Evolutionary conservation across 116 monocot species (phyloP).

Genomic region (Papilionanthe hybrid): DNA sequence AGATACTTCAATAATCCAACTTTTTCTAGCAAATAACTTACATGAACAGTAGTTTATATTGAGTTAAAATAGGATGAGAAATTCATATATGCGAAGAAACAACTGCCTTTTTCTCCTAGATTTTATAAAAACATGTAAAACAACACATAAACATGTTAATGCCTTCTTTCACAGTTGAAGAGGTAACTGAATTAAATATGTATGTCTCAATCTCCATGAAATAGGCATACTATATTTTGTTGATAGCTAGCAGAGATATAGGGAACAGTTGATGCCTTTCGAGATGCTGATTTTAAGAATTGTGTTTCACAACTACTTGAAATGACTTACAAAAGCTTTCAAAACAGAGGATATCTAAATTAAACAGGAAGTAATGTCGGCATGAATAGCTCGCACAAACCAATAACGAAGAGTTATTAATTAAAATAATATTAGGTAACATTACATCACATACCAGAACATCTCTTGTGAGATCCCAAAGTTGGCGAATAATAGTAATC

Average conservation of each 20-base stretch:
- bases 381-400: not conserved
- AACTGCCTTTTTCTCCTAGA: too few relatives aligned
- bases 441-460: constrained; percentile 59
- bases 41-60: not conserved
- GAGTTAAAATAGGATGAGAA: too few relatives aligned
- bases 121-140: not conserved
- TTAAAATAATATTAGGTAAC: not conserved
- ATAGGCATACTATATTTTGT: not conserved
- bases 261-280: not conserved
- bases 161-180: not conserved
- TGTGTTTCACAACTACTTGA: not conserved
- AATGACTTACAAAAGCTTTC: not conserved
- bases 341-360: not conserved
- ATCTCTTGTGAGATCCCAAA: constrained; percentile 96
- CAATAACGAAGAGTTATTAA: not conserved
- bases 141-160: not conserved
- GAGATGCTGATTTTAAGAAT: not conserved
- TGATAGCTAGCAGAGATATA: not conserved
- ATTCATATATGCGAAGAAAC: too few relatives aligned
- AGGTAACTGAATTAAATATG: not conserved
- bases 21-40: not conserved
- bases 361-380: not conserved
- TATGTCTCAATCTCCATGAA: not conserved
- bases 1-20: not conserved
- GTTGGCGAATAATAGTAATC: constrained; percentile 86